Conservation (phyloP, 2,329 filamentous ascomycete species). For the Metarhizium robertsii region DNA sequence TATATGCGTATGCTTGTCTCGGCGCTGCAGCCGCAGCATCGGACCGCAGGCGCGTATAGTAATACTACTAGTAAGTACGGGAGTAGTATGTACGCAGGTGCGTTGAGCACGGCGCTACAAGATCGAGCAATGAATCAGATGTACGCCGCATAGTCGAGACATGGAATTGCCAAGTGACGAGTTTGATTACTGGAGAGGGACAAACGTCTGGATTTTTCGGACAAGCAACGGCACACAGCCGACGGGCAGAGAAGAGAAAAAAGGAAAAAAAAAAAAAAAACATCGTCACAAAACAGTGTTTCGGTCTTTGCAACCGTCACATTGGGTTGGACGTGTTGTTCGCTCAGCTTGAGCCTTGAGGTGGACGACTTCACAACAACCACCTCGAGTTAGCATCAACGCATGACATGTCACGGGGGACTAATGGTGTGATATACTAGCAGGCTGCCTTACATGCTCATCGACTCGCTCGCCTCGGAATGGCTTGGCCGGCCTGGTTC, state of each 20-base stretch:
- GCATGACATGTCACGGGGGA: not conserved
- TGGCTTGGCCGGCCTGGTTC: not conserved
- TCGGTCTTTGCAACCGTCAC: not conserved
- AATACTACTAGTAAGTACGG: not conserved
- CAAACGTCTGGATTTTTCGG: not conserved
- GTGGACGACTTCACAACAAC: not conserved
- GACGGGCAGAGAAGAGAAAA: not conserved
- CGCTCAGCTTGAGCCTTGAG: not conserved
- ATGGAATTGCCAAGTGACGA: not conserved
- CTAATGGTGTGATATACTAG: not conserved
- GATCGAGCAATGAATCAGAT: not conserved
- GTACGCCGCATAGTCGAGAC: not conserved
- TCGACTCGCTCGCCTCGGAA: not conserved
- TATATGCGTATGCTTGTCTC: not conserved
- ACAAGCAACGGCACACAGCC: not conserved
- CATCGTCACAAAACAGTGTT: not conserved
- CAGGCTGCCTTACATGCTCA: not conserved
- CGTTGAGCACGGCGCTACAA: not conserved
- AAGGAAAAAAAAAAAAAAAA: slow-evolving; percentile 1
- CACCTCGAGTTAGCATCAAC: not conserved
- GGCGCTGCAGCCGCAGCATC: not conserved
- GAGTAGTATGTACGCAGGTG: not conserved
- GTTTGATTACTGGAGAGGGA: not conserved
- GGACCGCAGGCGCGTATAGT: not conserved
- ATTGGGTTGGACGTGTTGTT: not conserved